Evolutionary conservation across 176 grass and related monocot genomes (phyloP).

Genomic region (Themeda triandra): DNA sequence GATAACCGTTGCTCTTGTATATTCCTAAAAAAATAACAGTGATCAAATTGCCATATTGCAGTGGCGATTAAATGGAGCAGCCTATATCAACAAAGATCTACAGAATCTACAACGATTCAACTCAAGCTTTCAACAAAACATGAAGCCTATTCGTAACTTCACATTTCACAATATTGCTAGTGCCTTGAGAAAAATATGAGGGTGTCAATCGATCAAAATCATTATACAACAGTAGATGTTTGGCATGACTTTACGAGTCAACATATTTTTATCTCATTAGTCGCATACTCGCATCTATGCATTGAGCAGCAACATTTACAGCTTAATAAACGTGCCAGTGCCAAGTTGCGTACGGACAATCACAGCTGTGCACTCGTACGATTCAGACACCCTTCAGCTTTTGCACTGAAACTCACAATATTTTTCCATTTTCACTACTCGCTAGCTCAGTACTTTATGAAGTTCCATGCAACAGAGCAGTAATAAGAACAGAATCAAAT

Average conservation of each 20-base stretch:
- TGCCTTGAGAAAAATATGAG: not conserved
- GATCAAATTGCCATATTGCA: not conserved
- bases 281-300: not conserved
- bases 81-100: not conserved
- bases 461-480: not conserved
- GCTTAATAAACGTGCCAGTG: not conserved
- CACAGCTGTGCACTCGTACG: not conserved
- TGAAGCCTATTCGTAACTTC: not conserved
- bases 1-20: conserved; percentile 86
- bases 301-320: not conserved
- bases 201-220: not conserved
- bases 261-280: not conserved
- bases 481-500: conserved; percentile 3
- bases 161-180: not conserved
- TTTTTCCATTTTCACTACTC: not conserved
- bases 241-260: not conserved
- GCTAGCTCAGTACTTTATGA: not conserved
- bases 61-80: not conserved
- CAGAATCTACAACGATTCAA: not conserved
- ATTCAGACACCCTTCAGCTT: not conserved
- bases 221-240: not conserved
- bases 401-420: not conserved
- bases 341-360: not conserved
- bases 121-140: not conserved
- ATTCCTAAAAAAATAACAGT: conserved; percentile 46